A percentile compares a stretch with the other conserved stretches of the same genome.
Conservation (phyloP, 306 rosid genomes). For the Pterocarpus macrocarpus region DNA sequence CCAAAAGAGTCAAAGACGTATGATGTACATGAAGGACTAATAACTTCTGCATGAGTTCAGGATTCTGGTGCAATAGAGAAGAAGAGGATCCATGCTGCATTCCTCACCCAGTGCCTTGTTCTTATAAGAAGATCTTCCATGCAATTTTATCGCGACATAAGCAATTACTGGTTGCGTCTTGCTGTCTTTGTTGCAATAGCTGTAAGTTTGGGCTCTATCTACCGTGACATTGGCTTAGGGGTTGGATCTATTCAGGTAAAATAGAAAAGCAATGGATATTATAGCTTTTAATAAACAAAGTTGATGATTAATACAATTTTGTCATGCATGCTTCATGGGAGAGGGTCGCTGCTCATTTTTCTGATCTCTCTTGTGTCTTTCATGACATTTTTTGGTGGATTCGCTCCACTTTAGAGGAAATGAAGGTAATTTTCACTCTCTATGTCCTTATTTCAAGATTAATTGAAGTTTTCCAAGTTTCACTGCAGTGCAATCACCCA, state of each 20-base stretch:
- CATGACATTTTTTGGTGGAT: conserved; percentile 81
- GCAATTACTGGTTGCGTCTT: conserved; percentile 80
- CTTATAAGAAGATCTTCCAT: conserved; percentile 71
- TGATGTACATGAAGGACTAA: conserved; percentile 31
- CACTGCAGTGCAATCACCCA: too few relatives aligned
- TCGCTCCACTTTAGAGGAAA: conserved; percentile 81
- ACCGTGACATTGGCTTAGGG: conserved; percentile 49
- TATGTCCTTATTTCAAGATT: not conserved
- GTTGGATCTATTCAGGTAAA: conserved; percentile 51
- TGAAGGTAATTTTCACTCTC: conserved; percentile 59
- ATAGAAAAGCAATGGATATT: conserved; percentile 12
- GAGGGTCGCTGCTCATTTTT: conserved; percentile 68
- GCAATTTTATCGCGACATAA: conserved; percentile 68
- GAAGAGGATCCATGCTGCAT: conserved; percentile 60
- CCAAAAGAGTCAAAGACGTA: not conserved
- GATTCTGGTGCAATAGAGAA: conserved; percentile 50
- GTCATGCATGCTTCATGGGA: conserved; percentile 57
- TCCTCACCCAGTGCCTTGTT: conserved; percentile 64
- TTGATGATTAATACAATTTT: conserved; percentile 28
- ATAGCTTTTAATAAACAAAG: conserved; percentile 2
- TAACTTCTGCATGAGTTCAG: conserved; percentile 36
- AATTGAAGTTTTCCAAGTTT: too few relatives aligned
- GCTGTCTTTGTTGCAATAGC: conserved; percentile 53
- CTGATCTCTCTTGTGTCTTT: conserved; percentile 63
- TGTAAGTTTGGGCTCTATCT: conserved; percentile 65